Evolutionary conservation across 352 stramenopile species (phyloP), one percentile per base, ranked within the genome.

Genomic region (Phytophthora pluvialis): DNA sequence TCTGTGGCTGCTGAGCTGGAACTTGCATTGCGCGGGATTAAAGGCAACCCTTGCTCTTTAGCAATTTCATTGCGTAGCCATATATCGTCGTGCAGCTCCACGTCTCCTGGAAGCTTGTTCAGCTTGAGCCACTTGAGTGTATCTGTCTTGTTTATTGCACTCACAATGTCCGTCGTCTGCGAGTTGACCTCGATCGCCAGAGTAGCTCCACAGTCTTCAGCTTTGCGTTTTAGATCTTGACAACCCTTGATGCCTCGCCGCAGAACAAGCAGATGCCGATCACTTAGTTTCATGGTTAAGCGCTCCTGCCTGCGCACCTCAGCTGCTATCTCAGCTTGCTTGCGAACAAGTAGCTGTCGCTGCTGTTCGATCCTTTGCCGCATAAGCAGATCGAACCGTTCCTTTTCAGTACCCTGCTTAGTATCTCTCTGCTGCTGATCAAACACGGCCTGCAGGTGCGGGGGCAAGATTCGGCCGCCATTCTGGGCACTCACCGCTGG

Each of bases 161-260:
- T 92, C 33, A 95, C 80, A 46, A 95, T 83, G 48, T 95, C 88
- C 1, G 85, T 95, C 29, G 89, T 64, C 52, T 90, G 80, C 3
- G 83, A 74, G 43, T 86, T 91, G 0, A 95, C 73, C 56, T 95
- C 85, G 32, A 95, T 93, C 39, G 81, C 84, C 40, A 95, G 61
- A 5, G 67, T 86, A 12, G 83, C 83, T 31, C 81, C 84, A 48
- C 78, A 91, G 15, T 67, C 64, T 38, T 90, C 67, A 0, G 88
- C 88, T 16, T 75, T 65, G 3, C 70, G 64, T 56, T 91, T 93
- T 2, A 95, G 66, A 0, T 90, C 81, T 57, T 93, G 83, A 28
- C 78, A 88, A 2, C 81, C 82, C 11, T 79, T 80, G 26, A 95
- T 88, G 0, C 86, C 86, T 50, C 83, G 79, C 6, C 86, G 80